Conservation (phyloP, 2,329 filamentous ascomycete species). For the Leptographium radiaticola region DNA sequence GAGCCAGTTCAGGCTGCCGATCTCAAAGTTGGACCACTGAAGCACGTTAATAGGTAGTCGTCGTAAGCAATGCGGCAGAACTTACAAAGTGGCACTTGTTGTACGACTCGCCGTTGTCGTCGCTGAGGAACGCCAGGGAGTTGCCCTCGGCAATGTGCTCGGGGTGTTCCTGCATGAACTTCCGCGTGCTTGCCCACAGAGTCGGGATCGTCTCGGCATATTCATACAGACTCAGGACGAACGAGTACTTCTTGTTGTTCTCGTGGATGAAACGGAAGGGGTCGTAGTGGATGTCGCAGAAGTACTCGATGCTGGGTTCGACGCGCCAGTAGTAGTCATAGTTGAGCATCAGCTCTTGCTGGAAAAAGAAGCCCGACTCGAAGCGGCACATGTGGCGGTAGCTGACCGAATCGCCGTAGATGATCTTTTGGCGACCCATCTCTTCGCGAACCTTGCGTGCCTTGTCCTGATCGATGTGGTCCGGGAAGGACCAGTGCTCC, state of each 20-base stretch:
- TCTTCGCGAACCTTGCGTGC: slow-evolving; percentile 83
- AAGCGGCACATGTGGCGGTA: slow-evolving; percentile 99
- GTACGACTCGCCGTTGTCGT: slow-evolving; percentile 83
- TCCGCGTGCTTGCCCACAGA: slow-evolving; percentile 89
- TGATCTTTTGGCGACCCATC: slow-evolving; percentile 90
- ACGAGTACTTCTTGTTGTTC: slow-evolving; percentile 96
- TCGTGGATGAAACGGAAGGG: slow-evolving; percentile 95
- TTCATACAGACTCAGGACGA: slow-evolving; percentile 89
- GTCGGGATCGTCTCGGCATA: slow-evolving; percentile 94
- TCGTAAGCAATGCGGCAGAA: slow-evolving; percentile 11
- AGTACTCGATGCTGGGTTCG: slow-evolving; percentile 91
- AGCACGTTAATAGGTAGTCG: slow-evolving; percentile 12
- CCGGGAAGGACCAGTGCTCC: slow-evolving; percentile 96
- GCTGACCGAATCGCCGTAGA: slow-evolving; percentile 93
- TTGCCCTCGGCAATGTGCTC: slow-evolving; percentile 78
- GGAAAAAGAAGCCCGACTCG: slow-evolving; percentile 99
- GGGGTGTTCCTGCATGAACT: slow-evolving; percentile 81
- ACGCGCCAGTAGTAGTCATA: slow-evolving; percentile 99
- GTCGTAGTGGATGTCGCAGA: slow-evolving; percentile 90
- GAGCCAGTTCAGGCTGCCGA: slow-evolving; percentile 88
- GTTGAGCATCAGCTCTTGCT: slow-evolving; percentile 80
- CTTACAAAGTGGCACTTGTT: slow-evolving; percentile 95
- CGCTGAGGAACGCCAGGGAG: slow-evolving; percentile 80
- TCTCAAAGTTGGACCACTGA: slow-evolving; percentile 98
- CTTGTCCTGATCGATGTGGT: slow-evolving; percentile 90